Evolutionary conservation across 1,284 basidiomycete species (phyloP), one percentile per base, ranked within the genome.

Genomic region (Agaricales sp.): DNA sequence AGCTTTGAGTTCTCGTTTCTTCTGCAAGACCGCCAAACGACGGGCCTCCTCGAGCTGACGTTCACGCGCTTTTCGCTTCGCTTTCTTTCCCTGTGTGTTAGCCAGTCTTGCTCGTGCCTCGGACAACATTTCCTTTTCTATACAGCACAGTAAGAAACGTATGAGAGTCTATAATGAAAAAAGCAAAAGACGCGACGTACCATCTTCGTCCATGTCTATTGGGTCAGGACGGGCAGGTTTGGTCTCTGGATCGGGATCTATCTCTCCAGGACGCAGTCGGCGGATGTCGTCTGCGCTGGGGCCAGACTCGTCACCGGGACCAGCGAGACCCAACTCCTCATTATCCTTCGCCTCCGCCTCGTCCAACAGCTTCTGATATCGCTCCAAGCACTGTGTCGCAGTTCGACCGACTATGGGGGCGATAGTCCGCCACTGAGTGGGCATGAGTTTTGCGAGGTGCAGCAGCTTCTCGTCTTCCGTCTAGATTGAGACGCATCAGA

Each of bases 201-300:
- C 89, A 63, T 95, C 96, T 67, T 99, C 96, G 65, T 99, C 96
- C 96, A 99, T 99, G 69, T 99, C 96, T 60, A 99, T 96, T 3
- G 96, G 95, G 71, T 99, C 96, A 3, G 96, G 96, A 23, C 95
- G 77, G 1, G 96, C 96, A 45, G 96, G 92, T 63, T 97, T 95
- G 11, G 95, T 96, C 67, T 99, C 96, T 1, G 96, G 96, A 69
- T 99, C 94, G 1, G 96, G 94, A 64, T 99, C 96, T 58, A 99
- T 95, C 70, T 99, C 96, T 48, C 96, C 96, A 3, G 94, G 92
- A 48, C 93, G 77, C 52, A 99, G 71, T 54, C 83, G 78, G 51
- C 95, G 77, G 37, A 95, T 82, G 59, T 97, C 94, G 46, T 96
- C 94, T 11, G 87, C 90, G 57, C 86, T 84, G 2, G 95, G 92